A percentile compares a stretch with the other conserved stretches of the same genome.
phyloP scores from a whole-genome alignment of 345 rosid species.

The Hibiscus syriacus region DNA sequence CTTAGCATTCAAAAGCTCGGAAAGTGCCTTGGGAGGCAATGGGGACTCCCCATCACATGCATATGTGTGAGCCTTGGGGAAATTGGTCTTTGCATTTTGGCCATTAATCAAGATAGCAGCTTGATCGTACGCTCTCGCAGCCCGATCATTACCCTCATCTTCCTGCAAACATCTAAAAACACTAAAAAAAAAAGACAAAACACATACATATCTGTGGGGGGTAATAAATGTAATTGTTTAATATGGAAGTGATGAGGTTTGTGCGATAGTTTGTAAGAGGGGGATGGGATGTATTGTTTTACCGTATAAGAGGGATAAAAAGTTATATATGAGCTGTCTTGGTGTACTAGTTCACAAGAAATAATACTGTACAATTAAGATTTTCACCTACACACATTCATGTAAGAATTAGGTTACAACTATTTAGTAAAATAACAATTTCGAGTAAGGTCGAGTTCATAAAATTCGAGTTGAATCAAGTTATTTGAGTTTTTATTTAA shows the following conservation, averaged over 20 bases:
- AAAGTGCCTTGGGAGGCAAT: constrained; percentile 31
- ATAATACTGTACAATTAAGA: constrained; percentile 29
- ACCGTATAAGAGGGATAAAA: not conserved
- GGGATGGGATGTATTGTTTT: not conserved
- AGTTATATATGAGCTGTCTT: constrained; percentile 14
- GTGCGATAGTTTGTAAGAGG: not conserved
- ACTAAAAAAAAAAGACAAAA: not conserved
- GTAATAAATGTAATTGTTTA: constrained; percentile 30
- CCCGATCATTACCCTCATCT: constrained; percentile 68
- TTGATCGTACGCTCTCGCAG: constrained; percentile 66
- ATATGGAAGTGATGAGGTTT: constrained; percentile 4
- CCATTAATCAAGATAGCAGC: constrained; percentile 70
- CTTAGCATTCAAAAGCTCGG: constrained; percentile 49
- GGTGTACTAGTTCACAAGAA: constrained; percentile 15
- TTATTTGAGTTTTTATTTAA: too few relatives aligned
- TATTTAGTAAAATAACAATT: too few relatives aligned
- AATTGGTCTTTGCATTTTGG: constrained; percentile 65
- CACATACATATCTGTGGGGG: not conserved
- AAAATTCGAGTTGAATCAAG: too few relatives aligned
- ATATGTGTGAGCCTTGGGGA: constrained; percentile 25
- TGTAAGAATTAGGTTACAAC: not conserved
- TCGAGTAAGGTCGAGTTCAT: too few relatives aligned
- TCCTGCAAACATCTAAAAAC: constrained; percentile 27
- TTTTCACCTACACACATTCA: constrained; percentile 30
- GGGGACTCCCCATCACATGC: constrained; percentile 13